Percentiles rank a stretch among this genome's conserved stretches.
Evolutionary conservation across 2,329 filamentous ascomycete genomes (phyloP).

Genomic region (Fusarium sp.): DNA sequence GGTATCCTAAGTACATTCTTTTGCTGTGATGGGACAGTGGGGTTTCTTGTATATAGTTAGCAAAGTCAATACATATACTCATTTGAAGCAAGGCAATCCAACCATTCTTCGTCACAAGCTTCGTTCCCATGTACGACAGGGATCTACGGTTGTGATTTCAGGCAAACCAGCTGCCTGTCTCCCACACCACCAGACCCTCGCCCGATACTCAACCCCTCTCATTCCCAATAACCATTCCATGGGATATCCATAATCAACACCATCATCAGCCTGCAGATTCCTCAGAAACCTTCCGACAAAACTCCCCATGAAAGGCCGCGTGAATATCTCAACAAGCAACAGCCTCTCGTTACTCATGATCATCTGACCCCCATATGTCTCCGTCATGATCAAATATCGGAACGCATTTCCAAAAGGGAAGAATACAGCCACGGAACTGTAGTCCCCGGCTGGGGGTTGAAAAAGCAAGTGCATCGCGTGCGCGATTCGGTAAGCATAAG

Average conservation of each 20-base stretch:
- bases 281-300: constrained; percentile 20
- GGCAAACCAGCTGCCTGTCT: constrained; percentile 8
- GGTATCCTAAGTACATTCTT: neutral
- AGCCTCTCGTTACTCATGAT: constrained; percentile 12
- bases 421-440: constrained; percentile 3
- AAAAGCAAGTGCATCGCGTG: constrained; percentile 17
- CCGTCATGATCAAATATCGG: constrained; percentile 21
- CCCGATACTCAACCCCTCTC: constrained; percentile 20
- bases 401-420: constrained; percentile 19
- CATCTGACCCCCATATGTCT: neutral
- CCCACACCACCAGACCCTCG: constrained; percentile 31
- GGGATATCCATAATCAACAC: constrained; percentile 12
- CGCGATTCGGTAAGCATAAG: constrained; percentile 8
- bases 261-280: constrained; percentile 19
- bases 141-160: neutral
- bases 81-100: neutral
- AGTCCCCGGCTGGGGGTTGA: neutral
- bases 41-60: constrained; percentile 6
- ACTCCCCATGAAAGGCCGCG: constrained; percentile 2
- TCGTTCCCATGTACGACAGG: neutral
- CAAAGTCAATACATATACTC: neutral
- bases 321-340: constrained; percentile 3
- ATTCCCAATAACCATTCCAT: neutral
- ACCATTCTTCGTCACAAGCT: neutral
- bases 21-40: neutral